phyloP scores from a whole-genome alignment of 139 green algal genomes.

The Chlamydomonas asymmetrica region DNA sequence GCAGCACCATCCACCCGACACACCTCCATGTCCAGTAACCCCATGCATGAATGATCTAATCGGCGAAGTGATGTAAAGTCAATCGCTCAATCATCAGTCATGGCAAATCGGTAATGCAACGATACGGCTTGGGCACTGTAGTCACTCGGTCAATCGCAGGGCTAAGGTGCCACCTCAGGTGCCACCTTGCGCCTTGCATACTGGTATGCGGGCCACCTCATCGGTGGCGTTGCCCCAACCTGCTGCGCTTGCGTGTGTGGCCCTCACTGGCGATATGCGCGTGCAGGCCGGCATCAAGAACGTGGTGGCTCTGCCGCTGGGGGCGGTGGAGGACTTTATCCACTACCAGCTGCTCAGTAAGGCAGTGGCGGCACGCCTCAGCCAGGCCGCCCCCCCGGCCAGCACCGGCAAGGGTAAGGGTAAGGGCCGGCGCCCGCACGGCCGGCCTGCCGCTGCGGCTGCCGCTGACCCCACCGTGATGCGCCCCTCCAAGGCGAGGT shows the following conservation, averaged over 20 bases:
- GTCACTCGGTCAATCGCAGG: too few relatives aligned
- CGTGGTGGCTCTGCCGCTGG: conserved; percentile 15
- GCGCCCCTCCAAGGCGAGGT: too few relatives aligned
- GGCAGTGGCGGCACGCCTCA: too few relatives aligned
- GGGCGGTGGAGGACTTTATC: neutral
- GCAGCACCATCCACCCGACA: neutral
- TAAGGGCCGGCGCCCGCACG: too few relatives aligned
- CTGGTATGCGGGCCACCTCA: neutral
- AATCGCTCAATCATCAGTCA: neutral
- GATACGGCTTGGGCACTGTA: neutral
- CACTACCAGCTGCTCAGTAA: too few relatives aligned
- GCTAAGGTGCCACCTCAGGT: neutral
- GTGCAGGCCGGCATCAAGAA: conserved; percentile 14
- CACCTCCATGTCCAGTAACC: neutral
- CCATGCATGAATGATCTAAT: neutral
- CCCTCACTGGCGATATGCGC: neutral
- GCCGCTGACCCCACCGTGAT: too few relatives aligned
- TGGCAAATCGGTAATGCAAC: neutral
- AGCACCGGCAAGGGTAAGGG: too few relatives aligned
- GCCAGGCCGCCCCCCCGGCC: too few relatives aligned
- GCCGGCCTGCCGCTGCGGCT: too few relatives aligned
- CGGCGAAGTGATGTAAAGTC: too few relatives aligned
- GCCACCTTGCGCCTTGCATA: neutral
- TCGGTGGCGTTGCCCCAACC: neutral
- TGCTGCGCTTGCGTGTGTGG: too few relatives aligned